Evolutionary conservation across 306 rosid genomes (phyloP).

Genomic region (Mimosa bimucronata): DNA sequence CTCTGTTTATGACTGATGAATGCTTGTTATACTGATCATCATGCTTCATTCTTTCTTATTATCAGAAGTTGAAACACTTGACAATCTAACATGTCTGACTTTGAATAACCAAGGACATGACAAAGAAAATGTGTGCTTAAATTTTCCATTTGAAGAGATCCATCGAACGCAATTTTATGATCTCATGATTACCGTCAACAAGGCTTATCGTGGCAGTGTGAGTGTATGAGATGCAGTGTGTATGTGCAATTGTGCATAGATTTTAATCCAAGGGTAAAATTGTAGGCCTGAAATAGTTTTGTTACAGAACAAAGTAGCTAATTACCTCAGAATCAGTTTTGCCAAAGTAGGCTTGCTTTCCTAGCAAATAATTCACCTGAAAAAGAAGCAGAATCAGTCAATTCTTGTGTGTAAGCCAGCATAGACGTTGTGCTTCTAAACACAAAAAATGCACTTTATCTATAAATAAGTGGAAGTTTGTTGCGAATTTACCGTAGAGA

Average conservation of each 20-base stretch:
- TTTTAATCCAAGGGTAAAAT: not conserved
- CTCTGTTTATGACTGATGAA: not conserved
- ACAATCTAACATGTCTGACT: not conserved
- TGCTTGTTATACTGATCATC: not conserved
- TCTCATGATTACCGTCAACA: not conserved
- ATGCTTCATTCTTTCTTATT: not conserved
- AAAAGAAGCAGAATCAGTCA: conserved; percentile 35
- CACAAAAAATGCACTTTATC: not conserved
- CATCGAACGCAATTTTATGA: not conserved
- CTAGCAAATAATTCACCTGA: conserved; percentile 91
- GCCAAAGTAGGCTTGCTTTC: conserved; percentile 85
- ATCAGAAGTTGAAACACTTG: not conserved
- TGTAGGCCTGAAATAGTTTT: not conserved
- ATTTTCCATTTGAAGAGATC: not conserved
- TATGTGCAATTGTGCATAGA: not conserved
- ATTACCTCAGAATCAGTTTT: conserved; percentile 94
- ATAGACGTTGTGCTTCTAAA: not conserved
- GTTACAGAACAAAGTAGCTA: not conserved
- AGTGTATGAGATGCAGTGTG: not conserved
- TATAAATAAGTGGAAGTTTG: conserved; percentile 4
- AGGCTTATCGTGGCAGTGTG: not conserved
- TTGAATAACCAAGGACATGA: not conserved
- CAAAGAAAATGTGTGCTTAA: not conserved
- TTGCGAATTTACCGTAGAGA: conserved; percentile 50
- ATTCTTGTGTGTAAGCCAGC: conserved; percentile 30